These are phyloP conservation scores for Geotrichum bryndzae DNA, from an alignment of 1,139 yeast genomes.

Conservation along the genomic window DNA sequence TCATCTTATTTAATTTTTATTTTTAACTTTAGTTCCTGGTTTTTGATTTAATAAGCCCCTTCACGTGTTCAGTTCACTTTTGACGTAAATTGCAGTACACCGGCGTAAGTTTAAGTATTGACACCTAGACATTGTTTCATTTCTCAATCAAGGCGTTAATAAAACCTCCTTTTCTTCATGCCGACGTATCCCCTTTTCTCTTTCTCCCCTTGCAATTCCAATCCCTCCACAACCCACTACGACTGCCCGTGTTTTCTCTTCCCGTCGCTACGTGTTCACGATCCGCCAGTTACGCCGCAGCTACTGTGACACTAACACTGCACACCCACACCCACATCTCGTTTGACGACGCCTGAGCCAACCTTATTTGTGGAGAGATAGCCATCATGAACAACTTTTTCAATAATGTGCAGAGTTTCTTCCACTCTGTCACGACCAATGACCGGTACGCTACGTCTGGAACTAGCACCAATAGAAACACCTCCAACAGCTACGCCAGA, in stretches of 20 bases:
- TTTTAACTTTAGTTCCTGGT: neutral
- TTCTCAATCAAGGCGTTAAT: neutral
- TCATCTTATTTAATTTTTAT: neutral
- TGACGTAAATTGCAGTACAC: neutral
- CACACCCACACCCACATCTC: neutral
- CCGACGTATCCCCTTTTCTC: neutral
- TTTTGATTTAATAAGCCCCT: neutral
- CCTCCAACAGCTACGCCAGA: constrained; percentile 9
- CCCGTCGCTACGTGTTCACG: neutral
- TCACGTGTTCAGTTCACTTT: neutral
- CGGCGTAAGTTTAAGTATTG: neutral
- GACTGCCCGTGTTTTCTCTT: neutral
- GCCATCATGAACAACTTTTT: constrained; percentile 32
- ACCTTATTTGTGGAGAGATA: neutral
- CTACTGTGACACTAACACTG: neutral
- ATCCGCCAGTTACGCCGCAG: neutral
- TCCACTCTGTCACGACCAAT: constrained; percentile 57
- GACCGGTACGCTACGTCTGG: constrained; percentile 50
- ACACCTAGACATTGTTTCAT: neutral
- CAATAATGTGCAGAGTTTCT: constrained; percentile 41
- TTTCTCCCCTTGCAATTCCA: neutral
- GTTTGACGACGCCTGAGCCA: neutral
- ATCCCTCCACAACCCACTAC: neutral
- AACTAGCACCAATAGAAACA: neutral
- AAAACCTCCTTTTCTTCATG: neutral